Evolutionary conservation across 495 filamentous ascomycete genomes (phyloP).

Genomic region (Penicillium dipodomyicola): DNA sequence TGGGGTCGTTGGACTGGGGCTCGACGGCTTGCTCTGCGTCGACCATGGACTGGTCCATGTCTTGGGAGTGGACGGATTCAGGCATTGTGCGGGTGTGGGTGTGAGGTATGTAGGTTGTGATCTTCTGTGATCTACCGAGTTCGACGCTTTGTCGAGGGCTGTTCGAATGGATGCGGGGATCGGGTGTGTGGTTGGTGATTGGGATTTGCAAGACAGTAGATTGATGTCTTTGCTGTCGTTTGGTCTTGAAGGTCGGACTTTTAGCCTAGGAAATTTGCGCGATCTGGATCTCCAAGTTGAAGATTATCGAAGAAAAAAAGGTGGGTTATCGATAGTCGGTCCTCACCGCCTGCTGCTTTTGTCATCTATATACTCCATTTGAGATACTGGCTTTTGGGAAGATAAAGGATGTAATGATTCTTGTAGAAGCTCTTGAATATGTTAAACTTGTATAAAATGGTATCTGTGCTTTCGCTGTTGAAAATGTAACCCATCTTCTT

Average conservation of each 20-base stretch:
- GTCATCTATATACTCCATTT: conserved; percentile 5
- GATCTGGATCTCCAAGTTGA: conserved; percentile 11
- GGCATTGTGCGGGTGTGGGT: conserved; percentile 32
- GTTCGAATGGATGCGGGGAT: background rate
- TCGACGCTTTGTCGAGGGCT: background rate
- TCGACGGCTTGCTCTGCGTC: conserved; percentile 35
- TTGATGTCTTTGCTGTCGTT: background rate
- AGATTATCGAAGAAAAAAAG: conserved; percentile 30
- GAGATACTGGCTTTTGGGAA: background rate
- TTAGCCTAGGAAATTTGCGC: conserved; percentile 5
- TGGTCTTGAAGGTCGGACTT: background rate
- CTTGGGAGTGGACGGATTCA: conserved; percentile 43
- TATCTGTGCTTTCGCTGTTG: background rate
- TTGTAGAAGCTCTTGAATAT: background rate
- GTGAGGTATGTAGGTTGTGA: background rate
- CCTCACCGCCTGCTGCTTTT: conserved; percentile 26
- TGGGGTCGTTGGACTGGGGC: conserved; percentile 35
- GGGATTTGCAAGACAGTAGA: background rate
- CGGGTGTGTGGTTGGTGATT: background rate
- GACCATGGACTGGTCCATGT: conserved; percentile 55
- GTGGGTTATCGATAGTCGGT: conserved; percentile 33
- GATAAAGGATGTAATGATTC: background rate
- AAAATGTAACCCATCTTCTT: background rate
- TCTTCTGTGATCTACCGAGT: no score
- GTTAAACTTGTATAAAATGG: background rate